These are phyloP conservation scores for Neckera pumila DNA, from an alignment of 225 moss, liverwort and hornwort genomes.

Conservation along the genomic window DNA sequence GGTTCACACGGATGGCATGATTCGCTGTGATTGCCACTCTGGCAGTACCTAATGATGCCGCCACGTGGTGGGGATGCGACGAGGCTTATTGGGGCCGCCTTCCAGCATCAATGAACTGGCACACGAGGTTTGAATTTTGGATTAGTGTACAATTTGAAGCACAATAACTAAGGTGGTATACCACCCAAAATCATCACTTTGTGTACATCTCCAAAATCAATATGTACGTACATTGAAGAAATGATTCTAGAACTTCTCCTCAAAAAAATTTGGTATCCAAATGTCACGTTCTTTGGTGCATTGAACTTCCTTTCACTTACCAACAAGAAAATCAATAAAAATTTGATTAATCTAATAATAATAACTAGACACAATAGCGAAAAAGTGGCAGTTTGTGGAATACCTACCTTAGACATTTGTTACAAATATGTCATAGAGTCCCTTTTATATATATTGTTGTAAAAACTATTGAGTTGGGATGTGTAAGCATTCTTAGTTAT, in stretches of 20 bases:
- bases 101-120: neutral
- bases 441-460: neutral
- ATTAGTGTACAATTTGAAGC: neutral
- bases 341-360: neutral
- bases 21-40: slow-evolving; percentile 7
- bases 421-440: fast-evolving
- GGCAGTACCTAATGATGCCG: neutral
- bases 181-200: neutral
- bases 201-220: too few relatives aligned
- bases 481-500: fast-evolving
- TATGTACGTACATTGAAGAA: neutral
- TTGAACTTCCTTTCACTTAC: too few relatives aligned
- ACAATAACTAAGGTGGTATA: too few relatives aligned
- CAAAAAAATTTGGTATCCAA: neutral
- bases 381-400: neutral
- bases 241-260: neutral
- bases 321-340: too few relatives aligned
- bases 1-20: slow-evolving; percentile 2
- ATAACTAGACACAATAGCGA: neutral
- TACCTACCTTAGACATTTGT: neutral
- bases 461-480: neutral
- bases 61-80: neutral
- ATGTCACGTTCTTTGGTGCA: fast-evolving
- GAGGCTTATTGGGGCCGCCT: neutral
- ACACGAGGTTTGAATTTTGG: neutral